Evolutionary conservation across 2,329 filamentous ascomycete genomes (phyloP), one percentile per base, ranked within the genome.

Genomic region (Fusarium chuoi): DNA sequence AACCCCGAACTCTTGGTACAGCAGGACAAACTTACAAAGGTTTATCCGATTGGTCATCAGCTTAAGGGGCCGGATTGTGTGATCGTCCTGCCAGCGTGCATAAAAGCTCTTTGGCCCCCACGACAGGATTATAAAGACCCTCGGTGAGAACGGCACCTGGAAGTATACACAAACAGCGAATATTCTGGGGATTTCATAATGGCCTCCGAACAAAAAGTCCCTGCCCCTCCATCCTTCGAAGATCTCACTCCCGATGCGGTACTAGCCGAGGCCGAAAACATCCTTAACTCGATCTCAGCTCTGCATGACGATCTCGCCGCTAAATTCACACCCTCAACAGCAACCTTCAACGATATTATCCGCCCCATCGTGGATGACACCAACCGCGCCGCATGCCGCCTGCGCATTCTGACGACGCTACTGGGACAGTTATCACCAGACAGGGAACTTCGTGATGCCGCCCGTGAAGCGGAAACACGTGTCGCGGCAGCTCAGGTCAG

Each of bases 1-100:
- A 18, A n/a, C 11, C 52, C 36, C 7, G 7, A 24, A 8, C 6
- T 1, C 2, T 55, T 18, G 22, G 48, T 20, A 12, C 2, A 24
- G 0, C 22, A 51, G 1, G 22, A 24, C 3, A 33, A 13, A 13
- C 14, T 8, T 18, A 24, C 22, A 13, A 18, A 2, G 0, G 1
- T 17, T 9, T 12, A 13, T 20, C 22, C 6, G 10, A 45, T 35
- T 35, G n/a, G 54, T 6, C 18, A 35, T 45, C 5, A 4, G 22
- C 3, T 20, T 17, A 45, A 26, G 9, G 28, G 6, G 7, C 28
- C 6, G 5, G 7, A 18, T 41, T 41, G 24, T 14, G 18, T 39
- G 30, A 24, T 30, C 22, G 46, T 33, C 39, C 10, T 17, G 2
- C 30, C 41, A 36, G 9, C 2, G 1, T 46, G n/a, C 41, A 46